A percentile compares a stretch with the other conserved stretches of the same genome.
These are phyloP conservation scores for Leonotis leonurus DNA, from an alignment of 257 asterid genomes.

Conservation along the genomic window DNA sequence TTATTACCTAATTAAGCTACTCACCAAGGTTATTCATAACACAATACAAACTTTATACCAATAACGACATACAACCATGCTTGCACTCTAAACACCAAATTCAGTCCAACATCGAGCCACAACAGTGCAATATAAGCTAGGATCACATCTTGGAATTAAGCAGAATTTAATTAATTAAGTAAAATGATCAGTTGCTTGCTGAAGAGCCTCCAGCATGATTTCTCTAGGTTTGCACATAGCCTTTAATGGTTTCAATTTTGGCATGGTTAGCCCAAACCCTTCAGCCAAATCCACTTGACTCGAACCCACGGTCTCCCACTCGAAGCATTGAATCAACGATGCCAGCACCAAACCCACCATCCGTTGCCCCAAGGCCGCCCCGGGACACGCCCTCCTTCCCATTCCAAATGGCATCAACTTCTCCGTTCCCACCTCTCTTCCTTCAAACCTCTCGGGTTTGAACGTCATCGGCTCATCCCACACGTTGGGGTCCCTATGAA, in stretches of 20 bases:
- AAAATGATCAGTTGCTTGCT: too few species aligned
- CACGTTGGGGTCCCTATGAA: slow-evolving; percentile 30
- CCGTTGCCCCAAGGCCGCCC: slow-evolving; percentile 25
- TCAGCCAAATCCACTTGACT: slow-evolving; percentile 28
- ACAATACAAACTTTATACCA: too few species aligned
- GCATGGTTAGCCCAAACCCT: slow-evolving; percentile 36
- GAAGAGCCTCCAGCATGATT: neutral
- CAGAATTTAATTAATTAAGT: too few species aligned
- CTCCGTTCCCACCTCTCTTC: slow-evolving; percentile 12
- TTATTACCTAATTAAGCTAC: too few species aligned
- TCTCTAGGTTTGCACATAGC: slow-evolving; percentile 31
- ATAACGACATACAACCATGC: too few species aligned
- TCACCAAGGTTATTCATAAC: too few species aligned
- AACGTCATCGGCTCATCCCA: slow-evolving; percentile 33
- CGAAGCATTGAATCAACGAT: slow-evolving; percentile 34
- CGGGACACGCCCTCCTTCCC: slow-evolving; percentile 45
- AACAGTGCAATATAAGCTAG: too few species aligned
- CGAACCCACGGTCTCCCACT: slow-evolving; percentile 23
- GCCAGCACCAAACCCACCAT: slow-evolving; percentile 34
- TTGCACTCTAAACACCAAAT: too few species aligned
- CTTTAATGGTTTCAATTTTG: slow-evolving; percentile 32
- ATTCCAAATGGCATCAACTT: slow-evolving; percentile 33
- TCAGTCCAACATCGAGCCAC: too few species aligned
- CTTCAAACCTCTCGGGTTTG: slow-evolving; percentile 37
- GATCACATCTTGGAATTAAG: too few species aligned